Evolutionary conservation across 2,329 filamentous ascomycete genomes (phyloP).

Genomic region (Claviceps paspali): DNA sequence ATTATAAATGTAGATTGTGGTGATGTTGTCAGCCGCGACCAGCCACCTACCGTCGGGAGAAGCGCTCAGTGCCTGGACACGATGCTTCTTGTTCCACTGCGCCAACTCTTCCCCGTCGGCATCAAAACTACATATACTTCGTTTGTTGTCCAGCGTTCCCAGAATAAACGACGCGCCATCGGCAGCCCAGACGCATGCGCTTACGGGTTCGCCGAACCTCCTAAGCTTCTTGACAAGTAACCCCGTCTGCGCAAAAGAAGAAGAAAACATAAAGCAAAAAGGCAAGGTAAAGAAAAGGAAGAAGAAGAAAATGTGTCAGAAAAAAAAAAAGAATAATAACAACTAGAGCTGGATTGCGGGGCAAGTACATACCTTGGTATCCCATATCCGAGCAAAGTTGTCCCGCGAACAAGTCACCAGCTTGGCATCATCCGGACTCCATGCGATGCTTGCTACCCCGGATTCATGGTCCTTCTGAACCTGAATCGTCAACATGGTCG

Average conservation of each 20-base stretch:
- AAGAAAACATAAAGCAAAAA: too few species aligned
- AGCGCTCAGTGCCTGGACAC: slow-evolving; percentile 74
- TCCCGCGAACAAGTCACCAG: slow-evolving; percentile 74
- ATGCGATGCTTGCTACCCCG: slow-evolving; percentile 67
- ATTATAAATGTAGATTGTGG: slow-evolving; percentile 69
- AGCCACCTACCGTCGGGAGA: slow-evolving; percentile 67
- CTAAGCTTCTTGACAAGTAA: slow-evolving; percentile 46
- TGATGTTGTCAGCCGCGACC: slow-evolving; percentile 58
- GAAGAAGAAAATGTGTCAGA: neutral
- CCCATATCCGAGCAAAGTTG: slow-evolving; percentile 60
- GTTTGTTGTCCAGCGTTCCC: slow-evolving; percentile 54
- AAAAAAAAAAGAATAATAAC: too few species aligned
- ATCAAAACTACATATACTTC: slow-evolving; percentile 57
- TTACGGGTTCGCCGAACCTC: slow-evolving; percentile 70
- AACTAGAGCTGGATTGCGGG: too few species aligned
- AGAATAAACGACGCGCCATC: slow-evolving; percentile 67
- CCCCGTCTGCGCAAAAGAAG: slow-evolving; percentile 36
- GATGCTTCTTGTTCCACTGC: slow-evolving; percentile 54
- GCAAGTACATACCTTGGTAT: slow-evolving; percentile 40
- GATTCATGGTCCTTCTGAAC: slow-evolving; percentile 39
- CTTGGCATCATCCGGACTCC: slow-evolving; percentile 83
- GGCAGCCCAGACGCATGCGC: slow-evolving; percentile 75
- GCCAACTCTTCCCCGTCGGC: slow-evolving; percentile 44
- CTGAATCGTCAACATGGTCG: slow-evolving; percentile 37
- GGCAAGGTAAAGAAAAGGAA: too few species aligned